Evolutionary conservation across 331 rosid species (phyloP).

Genomic region (Phaseolus coccineus): DNA sequence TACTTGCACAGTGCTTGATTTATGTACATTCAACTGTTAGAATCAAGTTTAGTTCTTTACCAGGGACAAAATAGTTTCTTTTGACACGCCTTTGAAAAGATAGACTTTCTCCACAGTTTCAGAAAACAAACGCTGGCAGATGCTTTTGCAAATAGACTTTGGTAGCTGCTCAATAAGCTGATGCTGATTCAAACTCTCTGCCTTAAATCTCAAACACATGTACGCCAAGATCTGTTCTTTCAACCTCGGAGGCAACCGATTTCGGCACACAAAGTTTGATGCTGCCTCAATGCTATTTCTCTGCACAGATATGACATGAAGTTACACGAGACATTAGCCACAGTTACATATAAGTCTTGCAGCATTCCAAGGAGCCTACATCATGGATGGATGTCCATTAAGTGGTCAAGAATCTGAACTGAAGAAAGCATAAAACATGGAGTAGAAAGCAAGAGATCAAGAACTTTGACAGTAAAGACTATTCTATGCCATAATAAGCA

Average conservation of each 20-base stretch:
- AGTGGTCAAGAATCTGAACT: not conserved
- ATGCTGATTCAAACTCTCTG: conserved; percentile 87
- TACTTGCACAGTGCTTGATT: not conserved
- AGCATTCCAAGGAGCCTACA: not conserved
- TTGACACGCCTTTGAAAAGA: conserved; percentile 77
- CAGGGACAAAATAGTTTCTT: conserved; percentile 64
- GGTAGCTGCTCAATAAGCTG: conserved; percentile 87
- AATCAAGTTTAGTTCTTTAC: conserved; percentile 50
- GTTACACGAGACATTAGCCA: conserved; percentile 1
- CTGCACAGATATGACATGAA: conserved; percentile 50
- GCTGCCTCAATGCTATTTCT: conserved; percentile 91
- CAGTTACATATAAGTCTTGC: not conserved
- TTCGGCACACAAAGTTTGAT: conserved; percentile 82
- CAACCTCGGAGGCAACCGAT: conserved; percentile 73
- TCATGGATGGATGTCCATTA: not conserved
- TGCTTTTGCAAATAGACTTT: conserved; percentile 81
- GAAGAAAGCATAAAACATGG: not conserved
- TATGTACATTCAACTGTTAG: not conserved
- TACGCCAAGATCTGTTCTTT: conserved; percentile 84
- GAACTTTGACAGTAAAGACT: not conserved
- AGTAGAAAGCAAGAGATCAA: not conserved
- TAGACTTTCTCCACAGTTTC: conserved; percentile 74
- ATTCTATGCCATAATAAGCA: not conserved
- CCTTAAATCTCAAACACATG: conserved; percentile 94
- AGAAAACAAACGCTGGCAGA: conserved; percentile 76